Percentiles rank a stretch among this genome's conserved stretches.
phyloP scores from a whole-genome alignment of 78 protist genomes.

The Salpingoeca rosetta region DNA sequence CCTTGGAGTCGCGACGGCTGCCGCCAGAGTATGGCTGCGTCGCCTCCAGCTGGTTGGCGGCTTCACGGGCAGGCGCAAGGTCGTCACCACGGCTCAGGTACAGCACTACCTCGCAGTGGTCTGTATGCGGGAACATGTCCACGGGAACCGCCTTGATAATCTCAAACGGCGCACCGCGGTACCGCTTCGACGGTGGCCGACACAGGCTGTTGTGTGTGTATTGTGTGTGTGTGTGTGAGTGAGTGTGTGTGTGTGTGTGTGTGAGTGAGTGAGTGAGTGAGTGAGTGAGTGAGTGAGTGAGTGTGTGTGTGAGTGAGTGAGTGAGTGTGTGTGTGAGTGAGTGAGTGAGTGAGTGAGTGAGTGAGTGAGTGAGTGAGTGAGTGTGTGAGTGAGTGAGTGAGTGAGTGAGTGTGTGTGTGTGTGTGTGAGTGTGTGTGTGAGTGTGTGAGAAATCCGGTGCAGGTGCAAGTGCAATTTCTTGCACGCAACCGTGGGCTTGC shows the following conservation, averaged over 20 bases:
- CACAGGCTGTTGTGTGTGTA: constrained; percentile 28
- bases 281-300: not conserved
- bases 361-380: not conserved
- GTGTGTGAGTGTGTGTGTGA: not conserved
- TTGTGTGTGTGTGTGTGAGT: not conserved
- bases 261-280: not conserved
- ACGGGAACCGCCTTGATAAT: constrained; percentile 42
- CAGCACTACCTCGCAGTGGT: constrained; percentile 53
- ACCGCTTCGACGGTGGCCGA: constrained; percentile 22
- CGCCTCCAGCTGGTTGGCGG: too few species aligned
- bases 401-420: constrained; percentile 7
- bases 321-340: not conserved
- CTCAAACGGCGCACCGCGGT: constrained; percentile 46
- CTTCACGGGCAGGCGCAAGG: not conserved
- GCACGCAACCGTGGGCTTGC: not conserved
- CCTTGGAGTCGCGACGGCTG: too few species aligned
- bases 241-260: not conserved
- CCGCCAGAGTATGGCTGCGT: too few species aligned
- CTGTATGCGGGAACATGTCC: constrained; percentile 81
- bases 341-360: not conserved
- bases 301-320: not conserved
- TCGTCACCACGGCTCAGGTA: too few species aligned
- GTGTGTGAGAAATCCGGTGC: not conserved
- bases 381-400: constrained; percentile 2
- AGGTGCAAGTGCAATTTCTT: not conserved